These are phyloP conservation scores for Dactylorhiza incarnata DNA, from an alignment of 106 monocot genomes.

Conservation along the genomic window DNA sequence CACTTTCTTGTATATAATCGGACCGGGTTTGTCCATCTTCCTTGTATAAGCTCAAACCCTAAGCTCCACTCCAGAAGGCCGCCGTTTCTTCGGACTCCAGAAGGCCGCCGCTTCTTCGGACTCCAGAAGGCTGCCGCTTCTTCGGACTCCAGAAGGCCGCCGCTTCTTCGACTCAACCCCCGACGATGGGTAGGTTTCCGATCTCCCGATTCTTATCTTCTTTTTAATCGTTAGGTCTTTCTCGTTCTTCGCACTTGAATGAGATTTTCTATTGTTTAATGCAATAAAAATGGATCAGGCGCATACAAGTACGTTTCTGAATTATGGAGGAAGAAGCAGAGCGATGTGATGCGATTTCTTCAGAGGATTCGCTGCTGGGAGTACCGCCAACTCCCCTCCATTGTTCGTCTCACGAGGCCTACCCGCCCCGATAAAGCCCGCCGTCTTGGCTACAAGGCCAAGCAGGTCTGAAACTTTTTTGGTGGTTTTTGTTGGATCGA, in stretches of 20 bases:
- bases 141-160: no score
- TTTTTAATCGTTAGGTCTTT: not conserved
- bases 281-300: slow-evolving; percentile 28
- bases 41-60: not conserved
- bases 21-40: no score
- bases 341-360: slow-evolving; percentile 40
- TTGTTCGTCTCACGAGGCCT: slow-evolving; percentile 50
- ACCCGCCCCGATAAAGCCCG: slow-evolving; percentile 67
- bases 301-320: slow-evolving; percentile 66
- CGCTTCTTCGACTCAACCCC: not conserved
- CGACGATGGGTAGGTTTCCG: not conserved
- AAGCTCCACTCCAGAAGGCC: not conserved
- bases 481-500: not conserved
- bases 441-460: slow-evolving; percentile 41
- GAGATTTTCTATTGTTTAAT: not conserved
- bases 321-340: slow-evolving; percentile 76
- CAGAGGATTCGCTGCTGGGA: slow-evolving; percentile 52
- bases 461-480: slow-evolving; percentile 21
- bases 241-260: not conserved
- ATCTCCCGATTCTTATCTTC: not conserved
- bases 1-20: no score
- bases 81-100: no score
- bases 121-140: no score
- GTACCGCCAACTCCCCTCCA: slow-evolving; percentile 60
- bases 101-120: no score